phyloP scores from a whole-genome alignment of 805 yeast species.

The Candida incommunis region DNA sequence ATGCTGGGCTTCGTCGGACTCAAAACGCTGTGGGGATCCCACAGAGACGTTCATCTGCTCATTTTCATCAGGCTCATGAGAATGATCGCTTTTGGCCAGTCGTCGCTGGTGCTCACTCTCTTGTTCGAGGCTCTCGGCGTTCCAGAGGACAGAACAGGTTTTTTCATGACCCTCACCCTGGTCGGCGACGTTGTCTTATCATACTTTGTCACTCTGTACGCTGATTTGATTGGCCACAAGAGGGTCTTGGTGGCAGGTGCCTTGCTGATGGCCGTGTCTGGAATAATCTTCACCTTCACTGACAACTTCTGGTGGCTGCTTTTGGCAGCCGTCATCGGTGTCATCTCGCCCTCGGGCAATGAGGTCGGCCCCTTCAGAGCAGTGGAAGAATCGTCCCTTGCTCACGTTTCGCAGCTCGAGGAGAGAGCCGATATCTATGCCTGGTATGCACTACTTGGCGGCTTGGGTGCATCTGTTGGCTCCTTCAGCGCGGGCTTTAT shows the following conservation, averaged over 20 bases:
- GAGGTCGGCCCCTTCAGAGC: constrained; percentile 48
- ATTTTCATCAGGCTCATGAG: constrained; percentile 21
- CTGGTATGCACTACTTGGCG: constrained; percentile 41
- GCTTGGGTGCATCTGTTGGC: constrained; percentile 34
- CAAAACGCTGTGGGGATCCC: constrained; percentile 13
- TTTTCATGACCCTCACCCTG: constrained; percentile 34
- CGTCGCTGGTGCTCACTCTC: constrained; percentile 27
- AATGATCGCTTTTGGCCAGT: constrained; percentile 25
- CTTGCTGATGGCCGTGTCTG: constrained; percentile 29
- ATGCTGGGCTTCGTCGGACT: constrained; percentile 11
- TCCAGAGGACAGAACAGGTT: constrained; percentile 30
- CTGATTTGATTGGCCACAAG: constrained; percentile 35
- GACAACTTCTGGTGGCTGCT: constrained; percentile 24
- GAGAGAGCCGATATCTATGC: constrained; percentile 41
- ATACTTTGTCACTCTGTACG: constrained; percentile 29
- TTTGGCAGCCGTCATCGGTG: constrained; percentile 31
- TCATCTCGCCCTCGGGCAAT: constrained; percentile 44
- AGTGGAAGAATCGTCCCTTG: constrained; percentile 39
- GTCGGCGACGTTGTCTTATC: constrained; percentile 39
- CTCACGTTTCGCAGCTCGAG: constrained; percentile 29
- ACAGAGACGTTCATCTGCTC: constrained; percentile 20
- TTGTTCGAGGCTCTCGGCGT: constrained; percentile 30
- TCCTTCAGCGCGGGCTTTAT: constrained; percentile 27
- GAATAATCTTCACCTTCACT: constrained; percentile 24
- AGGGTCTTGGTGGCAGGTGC: constrained; percentile 28